Base-by-base conservation (phyloP, 352 stramenopile species). In the Salisapilia sapeloensis region DNA sequence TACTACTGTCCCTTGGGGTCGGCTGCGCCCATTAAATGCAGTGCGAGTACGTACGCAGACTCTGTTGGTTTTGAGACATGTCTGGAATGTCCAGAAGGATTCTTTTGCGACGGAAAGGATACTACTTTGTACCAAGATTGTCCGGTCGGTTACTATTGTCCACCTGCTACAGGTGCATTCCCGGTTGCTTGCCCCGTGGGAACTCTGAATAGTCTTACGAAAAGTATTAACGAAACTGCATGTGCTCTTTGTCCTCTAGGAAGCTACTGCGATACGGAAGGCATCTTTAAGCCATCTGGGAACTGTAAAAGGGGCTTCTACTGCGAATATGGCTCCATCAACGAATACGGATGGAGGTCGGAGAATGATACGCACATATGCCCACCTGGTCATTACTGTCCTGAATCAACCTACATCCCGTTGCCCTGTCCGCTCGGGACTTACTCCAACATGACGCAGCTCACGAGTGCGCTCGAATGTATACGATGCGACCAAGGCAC, bases 371-470 rank as follows among this genome's bases (percentile, higher is more conserved):
- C 46, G 0, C 56, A 60, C n/a, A 30, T 48, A 6, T 94, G 81
- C 49, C 56, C 74, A 11, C 29, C 26, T 4, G 86, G 86, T 4
- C 39, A 48, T 0, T 95, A 82, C 33, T 96, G 84, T 25, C 57
- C 60, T 1, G 40, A 70, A 42, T 69, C 55, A n/a, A 85, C 80
- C 2, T 64, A 70, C 8, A 26, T 65, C 0, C 74, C 80, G 1
- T 34, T 51, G 19, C 50, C 56, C 8, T 91, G 75, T 28, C 60
- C 65, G 0, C 35, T 48, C 40, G 69, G 72, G 9, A 66, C 66
- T 0, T 89, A 77, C 33, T 74, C 66, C 0, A 74, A 75, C 24
- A 34, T 38, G 1, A 56, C 50, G 2, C 60, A 66, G 7, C 44
- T 84, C 3, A 24, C 38, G 1, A 63, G 54, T 22, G 19, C 38